Evolutionary conservation across 2,329 filamentous ascomycete genomes (phyloP), one percentile per base, ranked within the genome.

Genomic region (Elsinoe ampelina): DNA sequence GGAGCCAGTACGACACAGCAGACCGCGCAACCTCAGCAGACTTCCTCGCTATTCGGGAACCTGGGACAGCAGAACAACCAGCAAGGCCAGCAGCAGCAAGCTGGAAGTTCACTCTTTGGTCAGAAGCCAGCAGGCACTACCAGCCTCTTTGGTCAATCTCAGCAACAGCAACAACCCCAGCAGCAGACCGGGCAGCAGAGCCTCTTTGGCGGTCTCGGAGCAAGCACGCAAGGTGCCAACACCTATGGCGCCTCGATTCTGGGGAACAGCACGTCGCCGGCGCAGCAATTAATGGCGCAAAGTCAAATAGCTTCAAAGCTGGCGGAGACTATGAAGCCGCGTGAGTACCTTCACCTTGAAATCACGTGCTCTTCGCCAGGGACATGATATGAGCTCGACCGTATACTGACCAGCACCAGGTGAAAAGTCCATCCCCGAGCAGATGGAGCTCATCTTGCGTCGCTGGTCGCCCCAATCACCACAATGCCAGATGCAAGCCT

Each of bases 401-500:
- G 8, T 2, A 8, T 30, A 48, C 62, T 64, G 51, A 60, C 54
- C 55, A 35, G 61, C 57, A 51, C 59, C 58, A 83, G 81, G 77
- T 63, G 85, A 90, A 67, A 89, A 89, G 68, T 81, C 84, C 48
- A 80, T 91, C 43, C 77, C 82, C 17, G 84, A 90, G 58, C 87
- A 92, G 69, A 87, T 91, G 69, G 76, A 79, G 59, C 76, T 83
- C 22, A 78, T 93, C 39, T 75, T 82, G 54, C 76, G 82, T 59
- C 90, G 91, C 72, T 93, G 88, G 88, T 78, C 87, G 60, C 83
- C 86, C 1, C 71, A 77, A 22, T 80, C 78, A 68, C 78, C 82
- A 19, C 82, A 82, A 67, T 90, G 86, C 64, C 81, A 80, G 26
- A 89, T 93, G 74, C 86, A 89, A 70, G 77, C 87, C 67, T 92